Base-by-base conservation (phyloP, 2,329 filamentous ascomycete genomes). In the Raffaelea ambrosiae region DNA sequence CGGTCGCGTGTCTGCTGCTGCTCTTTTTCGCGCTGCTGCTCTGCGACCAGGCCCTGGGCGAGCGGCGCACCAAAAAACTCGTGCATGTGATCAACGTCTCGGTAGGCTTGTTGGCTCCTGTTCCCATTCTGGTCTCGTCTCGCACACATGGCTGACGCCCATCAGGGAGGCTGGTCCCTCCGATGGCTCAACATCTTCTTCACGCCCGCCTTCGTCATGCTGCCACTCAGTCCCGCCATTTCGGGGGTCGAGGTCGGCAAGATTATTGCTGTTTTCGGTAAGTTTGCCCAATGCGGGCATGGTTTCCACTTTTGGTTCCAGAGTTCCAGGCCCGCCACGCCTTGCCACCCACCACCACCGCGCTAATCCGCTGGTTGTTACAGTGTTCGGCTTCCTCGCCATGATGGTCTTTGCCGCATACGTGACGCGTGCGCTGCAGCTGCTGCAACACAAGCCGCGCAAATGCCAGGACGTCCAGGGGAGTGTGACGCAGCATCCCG, bases 141-240 rank as follows among this genome's bases (percentile, higher is more conserved):
- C n/a, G n/a, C n/a, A n/a, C n/a, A n/a, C n/a, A n/a, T n/a, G n/a
- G n/a, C n/a, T n/a, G n/a, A n/a, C n/a, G n/a, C n/a, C n/a, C n/a
- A n/a, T n/a, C 26, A 79, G 74, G 73, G 73, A 41, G 72, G 72
- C 8, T 81, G 76, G 70, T 70, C 74, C 5, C 63, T 81, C 22
- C 68, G 71, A 40, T 81, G 76, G 67, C 79, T 81, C 55, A 77
- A 72, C 48, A 63, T 80, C 44, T 71, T 78, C 54, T 81, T 81
- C 54, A 77, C 72, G 3, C 77, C 76, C 9, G 72, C 76, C 0
- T 82, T 82, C 61, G 69, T 81, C 8, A 65, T 79, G 23, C 63
- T 82, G 1, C 77, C 78, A 7, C 64, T 82, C 2, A 79, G 76
- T 53, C 70, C 75, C 2, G 54, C 69, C 0, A 76, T 81, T 18